Base-by-base conservation (phyloP, 305 asterid genomes). In the Euphrasia arctica region DNA sequence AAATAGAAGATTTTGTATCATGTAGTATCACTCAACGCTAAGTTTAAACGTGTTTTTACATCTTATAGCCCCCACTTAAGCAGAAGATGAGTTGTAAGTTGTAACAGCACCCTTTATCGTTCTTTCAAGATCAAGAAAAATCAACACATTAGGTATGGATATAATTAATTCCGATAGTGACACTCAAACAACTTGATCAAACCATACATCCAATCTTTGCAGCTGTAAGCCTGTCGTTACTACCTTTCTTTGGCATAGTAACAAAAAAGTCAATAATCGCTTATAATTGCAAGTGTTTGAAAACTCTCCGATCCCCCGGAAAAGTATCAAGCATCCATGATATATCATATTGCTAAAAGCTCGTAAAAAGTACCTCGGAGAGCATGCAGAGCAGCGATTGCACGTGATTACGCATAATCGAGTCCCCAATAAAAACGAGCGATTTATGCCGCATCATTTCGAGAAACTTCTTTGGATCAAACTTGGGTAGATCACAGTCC, bases 391-490 rank as follows among this genome's bases (percentile, higher is more conserved):
- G 76, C 83, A 88, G 70, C 2, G 93, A 88, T 43, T 88, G 93
- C 9, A 76, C 80, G 15, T 88, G 93, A 70, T 88, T 88, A 25
- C 93, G 93, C 84, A 84, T 81, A 6, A 88, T 88, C 6, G 95
- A 88, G 72, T 88, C 95, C 8, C 95, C 95, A 29, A 88, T 74
- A 54, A 85, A 82, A 29, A 87, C 88, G 47, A 83, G 14, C 1
- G 93, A 81, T 67, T 83, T 88, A 47, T 51, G 56, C 34, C 78
- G 67, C 96, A 83, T 83, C 13, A 70, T 48, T 12, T 75, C 32
- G 58, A 88, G 89, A 54, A 88, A 83, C 56, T 60, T 82, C 27
- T 67, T 51, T 0, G 83, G 79, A 55, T 76, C 73, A 34, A 88
- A 80, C 68, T 61, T 80, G 2, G 91, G 87, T 54, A 85, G 66